A percentile compares a stretch with the other conserved stretches of the same genome.
Evolutionary conservation across 2,329 filamentous ascomycete genomes (phyloP).

Genomic region (Claviceps maximensis): DNA sequence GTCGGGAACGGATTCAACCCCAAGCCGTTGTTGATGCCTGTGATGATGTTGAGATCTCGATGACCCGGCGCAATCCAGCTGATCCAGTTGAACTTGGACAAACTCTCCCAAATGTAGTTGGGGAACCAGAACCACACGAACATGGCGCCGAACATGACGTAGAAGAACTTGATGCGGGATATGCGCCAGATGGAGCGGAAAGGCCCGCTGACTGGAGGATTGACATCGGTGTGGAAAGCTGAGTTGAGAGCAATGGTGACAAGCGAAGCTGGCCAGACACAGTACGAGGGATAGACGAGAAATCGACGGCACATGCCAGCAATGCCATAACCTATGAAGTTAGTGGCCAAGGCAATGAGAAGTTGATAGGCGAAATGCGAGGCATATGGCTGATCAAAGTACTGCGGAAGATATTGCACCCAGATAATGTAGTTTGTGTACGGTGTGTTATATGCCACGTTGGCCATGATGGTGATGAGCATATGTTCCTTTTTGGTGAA

Average conservation of each 20-base stretch:
- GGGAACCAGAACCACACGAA: slow-evolving; percentile 48
- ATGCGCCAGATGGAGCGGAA: slow-evolving; percentile 31
- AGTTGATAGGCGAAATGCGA: slow-evolving; percentile 40
- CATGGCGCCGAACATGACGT: slow-evolving; percentile 35
- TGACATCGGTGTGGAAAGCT: slow-evolving; percentile 35
- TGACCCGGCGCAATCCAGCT: slow-evolving; percentile 40
- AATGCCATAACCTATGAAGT: slow-evolving; percentile 47
- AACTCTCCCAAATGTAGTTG: slow-evolving; percentile 37
- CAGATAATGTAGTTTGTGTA: slow-evolving; percentile 44
- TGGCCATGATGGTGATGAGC: slow-evolving; percentile 49
- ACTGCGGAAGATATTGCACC: slow-evolving; percentile 38
- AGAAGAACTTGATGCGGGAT: slow-evolving; percentile 39
- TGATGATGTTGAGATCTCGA: slow-evolving; percentile 27
- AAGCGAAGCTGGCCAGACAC: slow-evolving; percentile 44
- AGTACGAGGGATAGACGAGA: slow-evolving; percentile 41
- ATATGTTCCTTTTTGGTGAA: slow-evolving; percentile 50
- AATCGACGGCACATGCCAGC: slow-evolving; percentile 41
- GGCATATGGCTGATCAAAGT: slow-evolving; percentile 41
- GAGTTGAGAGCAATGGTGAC: slow-evolving; percentile 41
- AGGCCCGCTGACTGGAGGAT: slow-evolving; percentile 26
- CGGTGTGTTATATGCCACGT: slow-evolving; percentile 38
- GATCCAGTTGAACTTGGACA: slow-evolving; percentile 43
- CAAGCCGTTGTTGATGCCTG: slow-evolving; percentile 30
- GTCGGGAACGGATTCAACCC: slow-evolving; percentile 33
- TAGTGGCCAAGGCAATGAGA: slow-evolving; percentile 40